Percentiles rank a stretch among this genome's conserved stretches.
phyloP scores from a whole-genome alignment of 331 rosid genomes.

The Malus hybrid region DNA sequence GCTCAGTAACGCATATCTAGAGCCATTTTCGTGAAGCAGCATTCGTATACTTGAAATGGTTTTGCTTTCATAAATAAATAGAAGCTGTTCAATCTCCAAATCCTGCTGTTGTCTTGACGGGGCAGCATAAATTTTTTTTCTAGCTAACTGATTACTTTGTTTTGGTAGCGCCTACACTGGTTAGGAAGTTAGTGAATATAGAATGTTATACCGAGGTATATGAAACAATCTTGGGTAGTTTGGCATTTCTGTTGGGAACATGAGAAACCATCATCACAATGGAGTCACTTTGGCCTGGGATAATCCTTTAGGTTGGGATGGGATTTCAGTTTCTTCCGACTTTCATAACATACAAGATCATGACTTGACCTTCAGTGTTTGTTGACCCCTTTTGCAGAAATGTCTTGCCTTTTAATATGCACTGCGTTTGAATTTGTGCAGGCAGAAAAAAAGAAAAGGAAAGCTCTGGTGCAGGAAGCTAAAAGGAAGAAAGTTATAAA shows the following conservation, averaged over 20 bases:
- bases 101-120: not conserved
- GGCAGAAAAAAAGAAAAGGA: constrained; percentile 68
- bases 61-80: not conserved
- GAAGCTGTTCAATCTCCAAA: not conserved
- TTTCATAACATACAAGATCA: not conserved
- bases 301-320: not conserved
- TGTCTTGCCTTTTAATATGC: constrained; percentile 2
- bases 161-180: not conserved
- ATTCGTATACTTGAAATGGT: not conserved
- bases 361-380: not conserved
- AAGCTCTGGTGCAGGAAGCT: constrained; percentile 80
- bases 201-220: not conserved
- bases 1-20: too few relatives aligned
- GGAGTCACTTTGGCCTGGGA: not conserved
- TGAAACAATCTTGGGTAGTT: not conserved
- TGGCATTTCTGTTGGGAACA: not conserved
- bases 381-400: not conserved
- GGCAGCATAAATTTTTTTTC: not conserved
- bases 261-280: not conserved
- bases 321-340: not conserved
- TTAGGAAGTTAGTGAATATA: not conserved
- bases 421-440: constrained; percentile 26
- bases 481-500: constrained; percentile 56
- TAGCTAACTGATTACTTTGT: not conserved
- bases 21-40: too few relatives aligned